Evolutionary conservation across 176 grass and related monocot genomes (phyloP).

Genomic region (Bromus sterilis): DNA sequence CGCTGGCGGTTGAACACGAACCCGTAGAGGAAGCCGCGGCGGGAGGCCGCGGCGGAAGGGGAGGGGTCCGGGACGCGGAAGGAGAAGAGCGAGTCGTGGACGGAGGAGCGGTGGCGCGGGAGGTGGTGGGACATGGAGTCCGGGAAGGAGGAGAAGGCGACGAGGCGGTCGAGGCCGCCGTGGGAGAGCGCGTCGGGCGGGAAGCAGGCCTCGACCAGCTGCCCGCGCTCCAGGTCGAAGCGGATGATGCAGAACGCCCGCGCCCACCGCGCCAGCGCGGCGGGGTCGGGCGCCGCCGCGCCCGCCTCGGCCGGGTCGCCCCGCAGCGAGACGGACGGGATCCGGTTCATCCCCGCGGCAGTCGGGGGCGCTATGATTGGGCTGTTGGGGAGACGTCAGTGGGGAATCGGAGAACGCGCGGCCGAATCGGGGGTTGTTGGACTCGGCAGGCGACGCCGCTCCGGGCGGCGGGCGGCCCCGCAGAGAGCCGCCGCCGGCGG

Average conservation of each 20-base stretch:
- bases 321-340: slow-evolving; percentile 53
- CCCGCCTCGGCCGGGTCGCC: slow-evolving; percentile 19
- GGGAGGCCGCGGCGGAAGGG: not conserved
- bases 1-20: slow-evolving; percentile 98
- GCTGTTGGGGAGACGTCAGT: not conserved
- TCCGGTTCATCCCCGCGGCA: slow-evolving; percentile 46
- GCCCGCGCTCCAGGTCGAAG: slow-evolving; percentile 95
- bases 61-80: slow-evolving; percentile 64
- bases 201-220: slow-evolving; percentile 72
- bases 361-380: not conserved
- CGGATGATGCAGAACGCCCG: slow-evolving; percentile 83
- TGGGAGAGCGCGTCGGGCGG: slow-evolving; percentile 56
- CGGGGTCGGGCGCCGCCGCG: slow-evolving; percentile 29
- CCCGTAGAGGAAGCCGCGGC: slow-evolving; percentile 59
- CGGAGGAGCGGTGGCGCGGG: slow-evolving; percentile 77
- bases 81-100: slow-evolving; percentile 96
- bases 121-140: slow-evolving; percentile 99
- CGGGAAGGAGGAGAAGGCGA: slow-evolving; percentile 96
- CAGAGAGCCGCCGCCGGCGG: slow-evolving; percentile 9
- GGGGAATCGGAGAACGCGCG: not conserved
- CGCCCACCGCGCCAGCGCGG: slow-evolving; percentile 65
- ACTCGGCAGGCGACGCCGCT: slow-evolving; percentile 7
- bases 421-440: not conserved
- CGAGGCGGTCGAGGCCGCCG: slow-evolving; percentile 61
- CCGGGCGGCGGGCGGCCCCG: not conserved